A percentile compares a stretch with the other conserved stretches of the same genome.
Evolutionary conservation across 306 rosid species (phyloP).

Genomic region (Myrica gale): DNA sequence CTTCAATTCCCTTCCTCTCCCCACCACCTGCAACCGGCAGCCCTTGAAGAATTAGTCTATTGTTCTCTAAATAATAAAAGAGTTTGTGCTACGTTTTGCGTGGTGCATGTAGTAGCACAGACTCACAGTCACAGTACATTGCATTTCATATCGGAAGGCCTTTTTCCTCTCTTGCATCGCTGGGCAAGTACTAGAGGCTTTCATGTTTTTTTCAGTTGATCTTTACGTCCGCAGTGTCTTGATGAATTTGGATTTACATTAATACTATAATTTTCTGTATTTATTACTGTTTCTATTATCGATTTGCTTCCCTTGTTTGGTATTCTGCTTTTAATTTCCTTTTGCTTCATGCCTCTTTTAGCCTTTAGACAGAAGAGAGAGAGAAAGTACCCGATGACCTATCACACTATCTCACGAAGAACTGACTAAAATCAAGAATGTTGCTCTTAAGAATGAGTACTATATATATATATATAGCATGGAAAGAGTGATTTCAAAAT

Average conservation of each 20-base stretch:
- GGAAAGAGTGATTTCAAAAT: no score
- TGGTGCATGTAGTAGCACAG: background rate
- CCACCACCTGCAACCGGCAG: background rate
- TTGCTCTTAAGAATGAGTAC: no score
- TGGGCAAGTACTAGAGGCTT: background rate
- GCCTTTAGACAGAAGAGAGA: no score
- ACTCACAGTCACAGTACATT: no score
- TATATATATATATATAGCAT: no score
- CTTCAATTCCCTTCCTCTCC: background rate
- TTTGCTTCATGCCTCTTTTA: background rate
- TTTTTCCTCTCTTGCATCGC: background rate
- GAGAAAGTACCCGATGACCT: no score
- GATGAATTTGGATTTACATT: no score
- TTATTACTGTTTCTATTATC: background rate
- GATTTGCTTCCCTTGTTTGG: background rate
- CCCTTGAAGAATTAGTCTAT: background rate
- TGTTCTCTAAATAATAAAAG: background rate
- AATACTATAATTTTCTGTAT: background rate
- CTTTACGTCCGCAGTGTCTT: background rate
- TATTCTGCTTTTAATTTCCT: background rate
- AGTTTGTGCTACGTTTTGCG: background rate
- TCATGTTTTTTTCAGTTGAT: background rate
- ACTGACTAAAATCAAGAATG: no score
- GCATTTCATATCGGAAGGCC: background rate
- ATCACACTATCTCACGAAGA: no score